phyloP scores from a whole-genome alignment of 441 rosid species.

The Erysimum cheiri region DNA sequence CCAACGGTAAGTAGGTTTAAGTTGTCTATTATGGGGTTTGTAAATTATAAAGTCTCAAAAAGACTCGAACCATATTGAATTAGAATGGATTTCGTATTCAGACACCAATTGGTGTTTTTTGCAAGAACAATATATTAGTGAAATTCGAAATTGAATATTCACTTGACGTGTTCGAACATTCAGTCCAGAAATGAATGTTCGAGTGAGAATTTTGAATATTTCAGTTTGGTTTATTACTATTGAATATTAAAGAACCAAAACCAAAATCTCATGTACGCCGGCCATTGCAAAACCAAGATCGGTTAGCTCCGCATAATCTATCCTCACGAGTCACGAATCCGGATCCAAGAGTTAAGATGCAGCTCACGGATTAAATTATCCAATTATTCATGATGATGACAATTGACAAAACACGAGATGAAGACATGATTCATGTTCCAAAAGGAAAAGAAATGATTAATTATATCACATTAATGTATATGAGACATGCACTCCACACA shows the following conservation, averaged over 20 bases:
- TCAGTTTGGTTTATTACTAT: not conserved
- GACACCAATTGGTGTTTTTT: not conserved
- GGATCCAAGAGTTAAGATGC: not conserved
- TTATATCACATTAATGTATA: not conserved
- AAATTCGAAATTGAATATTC: not conserved
- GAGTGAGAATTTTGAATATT: not conserved
- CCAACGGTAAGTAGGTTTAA: not conserved
- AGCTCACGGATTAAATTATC: not conserved
- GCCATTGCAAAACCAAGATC: slow-evolving; percentile 5
- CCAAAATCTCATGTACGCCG: not conserved
- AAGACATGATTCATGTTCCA: not conserved
- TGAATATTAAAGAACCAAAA: not conserved
- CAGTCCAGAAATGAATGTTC: not conserved
- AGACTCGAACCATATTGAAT: not conserved
- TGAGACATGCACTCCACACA: slow-evolving; percentile 26
- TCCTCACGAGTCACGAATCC: not conserved
- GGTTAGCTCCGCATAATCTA: not conserved
- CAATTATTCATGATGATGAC: slow-evolving; percentile 3
- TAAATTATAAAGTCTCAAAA: slow-evolving; percentile 4
- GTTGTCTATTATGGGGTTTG: not conserved
- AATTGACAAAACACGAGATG: not conserved
- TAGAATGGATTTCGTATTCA: slow-evolving; percentile 5
- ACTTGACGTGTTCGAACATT: no score
- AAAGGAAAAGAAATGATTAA: not conserved
- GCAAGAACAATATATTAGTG: not conserved